Base-by-base conservation (phyloP, 2,329 filamentous ascomycete species). In the Lasiodiplodia sp. region DNA sequence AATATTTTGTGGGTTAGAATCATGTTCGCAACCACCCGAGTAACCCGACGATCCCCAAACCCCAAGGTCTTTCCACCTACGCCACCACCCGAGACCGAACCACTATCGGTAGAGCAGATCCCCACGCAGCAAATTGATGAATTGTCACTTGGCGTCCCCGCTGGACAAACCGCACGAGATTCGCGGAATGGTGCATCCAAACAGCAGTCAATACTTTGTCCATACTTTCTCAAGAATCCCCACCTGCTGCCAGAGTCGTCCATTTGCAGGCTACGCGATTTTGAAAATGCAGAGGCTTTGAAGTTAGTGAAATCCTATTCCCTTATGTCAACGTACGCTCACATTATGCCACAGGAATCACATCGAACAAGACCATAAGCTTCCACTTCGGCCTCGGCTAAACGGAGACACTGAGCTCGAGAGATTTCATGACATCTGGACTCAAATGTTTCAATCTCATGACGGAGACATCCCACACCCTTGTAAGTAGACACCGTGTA, bases 101-200 rank as follows among this genome's bases (percentile, higher is more conserved):
- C 18, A 8, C 18, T n/a, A 8, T n/a, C 18, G 5, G 16, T 2
- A 3, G 2, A 2, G 3, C 18, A 51, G 0, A 23, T 3, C 1
- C 18, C 47, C 8, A n/a, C 47, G 10, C 47, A n/a, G 16, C 47
- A 10, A 25, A 23, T 12, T 18, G 23, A 53, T 11, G 3, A 21
- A 10, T 11, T 16, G n/a, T 53, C 21, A 16, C 51, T 25, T 53
- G 21, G 21, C 10, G 10, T 5, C 23, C 8, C 11, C 23, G 10
- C 2, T 16, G 16, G 4, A 28, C 51, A 28, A 25, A 23, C 31
- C 16, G 14, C 10, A 14, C 6, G 23, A 11, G 25, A 12, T 12
- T 12, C 8, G 11, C 10, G 23, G 18, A 21, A 16, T 21, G 47
- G 5, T 51, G 16, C 6, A 11, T 3, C 6, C 7, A 18, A 25